Evolutionary conservation across 2,329 filamentous ascomycete species (phyloP).

Genomic region (Aspergillus fumigatiaffinis): DNA sequence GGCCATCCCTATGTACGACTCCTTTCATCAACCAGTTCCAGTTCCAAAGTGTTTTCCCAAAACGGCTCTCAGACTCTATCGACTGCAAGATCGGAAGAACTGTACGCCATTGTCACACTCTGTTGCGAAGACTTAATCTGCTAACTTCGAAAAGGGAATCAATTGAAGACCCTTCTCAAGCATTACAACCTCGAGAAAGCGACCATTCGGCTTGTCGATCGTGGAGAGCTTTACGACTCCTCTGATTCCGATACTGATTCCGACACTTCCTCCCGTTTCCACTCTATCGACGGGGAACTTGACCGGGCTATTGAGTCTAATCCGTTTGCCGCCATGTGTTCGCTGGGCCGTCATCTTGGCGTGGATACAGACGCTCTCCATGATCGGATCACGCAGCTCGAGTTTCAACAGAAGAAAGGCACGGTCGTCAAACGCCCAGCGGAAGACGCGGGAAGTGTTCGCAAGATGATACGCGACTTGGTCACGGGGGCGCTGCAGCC

Average conservation of each 20-base stretch:
- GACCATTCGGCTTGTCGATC: background rate
- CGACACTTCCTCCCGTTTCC: background rate
- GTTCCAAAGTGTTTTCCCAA: too few relatives aligned
- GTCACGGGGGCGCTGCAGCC: background rate
- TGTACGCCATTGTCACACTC: too few relatives aligned
- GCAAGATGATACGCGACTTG: too few relatives aligned
- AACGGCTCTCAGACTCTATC: too few relatives aligned
- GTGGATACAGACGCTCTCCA: background rate
- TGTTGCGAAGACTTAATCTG: too few relatives aligned
- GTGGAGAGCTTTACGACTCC: background rate
- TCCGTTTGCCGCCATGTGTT: background rate
- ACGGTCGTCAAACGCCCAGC: background rate
- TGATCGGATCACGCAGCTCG: background rate
- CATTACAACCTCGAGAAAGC: background rate
- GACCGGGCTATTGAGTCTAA: background rate
- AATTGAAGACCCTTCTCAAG: background rate
- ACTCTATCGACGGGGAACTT: background rate
- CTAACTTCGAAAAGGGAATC: background rate
- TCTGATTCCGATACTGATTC: background rate
- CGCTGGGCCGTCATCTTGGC: background rate
- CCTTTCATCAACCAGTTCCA: too few relatives aligned
- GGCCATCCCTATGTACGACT: too few relatives aligned
- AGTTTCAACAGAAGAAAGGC: background rate
- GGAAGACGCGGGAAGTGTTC: background rate
- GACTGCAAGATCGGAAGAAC: too few relatives aligned